A percentile compares a stretch with the other conserved stretches of the same genome.
Conservation (phyloP, 345 rosid species). For the Corymbia maculata region DNA sequence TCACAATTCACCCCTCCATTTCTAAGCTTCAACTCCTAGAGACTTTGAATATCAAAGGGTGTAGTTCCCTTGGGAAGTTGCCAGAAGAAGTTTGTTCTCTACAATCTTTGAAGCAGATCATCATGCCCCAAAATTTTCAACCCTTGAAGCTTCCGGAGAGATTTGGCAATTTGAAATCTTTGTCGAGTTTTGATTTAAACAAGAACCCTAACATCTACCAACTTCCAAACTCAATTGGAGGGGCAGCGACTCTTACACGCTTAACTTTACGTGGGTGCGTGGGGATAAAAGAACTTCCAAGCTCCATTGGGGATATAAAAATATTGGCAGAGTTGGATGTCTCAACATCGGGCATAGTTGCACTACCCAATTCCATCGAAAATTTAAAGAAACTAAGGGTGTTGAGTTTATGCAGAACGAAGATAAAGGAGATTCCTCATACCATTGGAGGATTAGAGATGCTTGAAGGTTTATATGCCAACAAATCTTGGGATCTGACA, state of each 20-base stretch:
- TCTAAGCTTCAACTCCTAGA: not conserved
- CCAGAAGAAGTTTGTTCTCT: not conserved
- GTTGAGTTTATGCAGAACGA: accelerated
- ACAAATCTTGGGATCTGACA: accelerated
- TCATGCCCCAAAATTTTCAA: not conserved
- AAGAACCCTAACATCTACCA: not conserved
- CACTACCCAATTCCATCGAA: not conserved
- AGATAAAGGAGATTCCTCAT: not conserved
- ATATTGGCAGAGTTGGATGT: not conserved
- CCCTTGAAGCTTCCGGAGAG: not conserved
- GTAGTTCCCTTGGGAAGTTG: not conserved
- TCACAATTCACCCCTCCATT: not conserved
- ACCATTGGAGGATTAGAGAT: not conserved
- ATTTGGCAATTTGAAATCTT: not conserved
- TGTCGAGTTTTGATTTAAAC: accelerated
- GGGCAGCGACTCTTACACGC: accelerated
- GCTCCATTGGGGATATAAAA: not conserved
- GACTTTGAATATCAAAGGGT: not conserved
- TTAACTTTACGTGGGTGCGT: not conserved
- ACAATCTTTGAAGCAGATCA: not conserved
- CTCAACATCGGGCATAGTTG: not conserved
- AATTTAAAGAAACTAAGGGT: not conserved
- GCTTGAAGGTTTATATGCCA: accelerated
- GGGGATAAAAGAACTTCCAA: not conserved
- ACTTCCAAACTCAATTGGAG: not conserved